Conservation (phyloP, 805 yeast species). For the Candida dendrica region DNA sequence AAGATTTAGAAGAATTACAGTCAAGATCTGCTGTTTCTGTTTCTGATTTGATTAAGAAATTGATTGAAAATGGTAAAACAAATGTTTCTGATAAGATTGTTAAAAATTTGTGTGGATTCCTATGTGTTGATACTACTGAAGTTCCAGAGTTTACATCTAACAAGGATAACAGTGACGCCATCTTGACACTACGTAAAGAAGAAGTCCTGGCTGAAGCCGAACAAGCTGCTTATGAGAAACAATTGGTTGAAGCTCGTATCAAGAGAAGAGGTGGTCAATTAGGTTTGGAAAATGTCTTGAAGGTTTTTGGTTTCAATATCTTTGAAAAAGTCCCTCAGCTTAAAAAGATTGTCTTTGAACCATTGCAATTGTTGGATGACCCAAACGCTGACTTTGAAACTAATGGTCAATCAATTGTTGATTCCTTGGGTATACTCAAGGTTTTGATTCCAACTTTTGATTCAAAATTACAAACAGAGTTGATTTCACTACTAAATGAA, state of each 20-base stretch:
- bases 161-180: constrained; percentile 40
- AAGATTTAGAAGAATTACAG: constrained; percentile 61
- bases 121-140: constrained; percentile 93
- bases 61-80: constrained; percentile 49
- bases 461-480: constrained; percentile 36
- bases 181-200: constrained; percentile 74
- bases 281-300: constrained; percentile 55
- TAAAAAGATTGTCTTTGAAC: constrained; percentile 54
- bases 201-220: constrained; percentile 63
- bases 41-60: constrained; percentile 52
- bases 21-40: constrained; percentile 63
- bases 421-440: constrained; percentile 74
- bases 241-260: constrained; percentile 65
- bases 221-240: constrained; percentile 50
- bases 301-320: constrained; percentile 42
- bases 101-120: constrained; percentile 83
- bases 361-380: constrained; percentile 38
- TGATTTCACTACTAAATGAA: constrained; percentile 47
- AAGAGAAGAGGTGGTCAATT: constrained; percentile 80
- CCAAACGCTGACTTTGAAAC: constrained; percentile 29
- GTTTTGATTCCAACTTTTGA: constrained; percentile 64
- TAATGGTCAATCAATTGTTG: constrained; percentile 75
- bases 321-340: constrained; percentile 64
- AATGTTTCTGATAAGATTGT: constrained; percentile 83
- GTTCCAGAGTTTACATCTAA: constrained; percentile 86